Conservation (phyloP, 169 alveolate genomes). For the Cryptosporidium parvum region DNA sequence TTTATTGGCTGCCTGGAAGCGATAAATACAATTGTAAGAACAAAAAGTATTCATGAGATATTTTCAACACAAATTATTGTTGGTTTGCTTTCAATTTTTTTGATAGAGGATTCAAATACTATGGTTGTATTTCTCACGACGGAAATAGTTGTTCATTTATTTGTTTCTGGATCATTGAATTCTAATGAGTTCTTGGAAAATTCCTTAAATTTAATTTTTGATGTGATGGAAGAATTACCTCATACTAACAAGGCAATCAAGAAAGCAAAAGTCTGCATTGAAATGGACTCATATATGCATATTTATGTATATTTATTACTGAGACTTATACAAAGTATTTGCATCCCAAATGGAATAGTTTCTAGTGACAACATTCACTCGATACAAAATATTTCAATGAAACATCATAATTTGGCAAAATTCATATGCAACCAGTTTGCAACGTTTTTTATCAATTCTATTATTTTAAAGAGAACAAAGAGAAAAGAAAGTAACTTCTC, state of each 20-base stretch:
- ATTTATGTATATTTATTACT: conserved; percentile 28
- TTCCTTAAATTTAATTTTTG: conserved; percentile 22
- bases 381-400: conserved; percentile 18
- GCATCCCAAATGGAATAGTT: conserved; percentile 46
- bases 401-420: conserved; percentile 17
- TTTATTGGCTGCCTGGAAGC: conserved; percentile 27
- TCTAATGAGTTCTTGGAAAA: conserved; percentile 40
- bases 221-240: conserved; percentile 40
- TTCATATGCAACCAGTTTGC: conserved; percentile 60
- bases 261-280: conserved; percentile 35
- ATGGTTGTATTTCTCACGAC: background rate
- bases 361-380: background rate
- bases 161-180: conserved; percentile 27
- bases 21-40: background rate
- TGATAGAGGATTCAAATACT: conserved; percentile 15
- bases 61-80: conserved; percentile 33
- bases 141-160: conserved; percentile 53
- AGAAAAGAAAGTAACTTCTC: conserved; percentile 23
- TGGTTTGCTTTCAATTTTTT: conserved; percentile 30
- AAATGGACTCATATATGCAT: conserved; percentile 28
- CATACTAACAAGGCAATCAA: conserved; percentile 29
- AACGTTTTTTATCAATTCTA: conserved; percentile 23
- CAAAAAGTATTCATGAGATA: conserved; percentile 6
- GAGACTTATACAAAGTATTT: conserved; percentile 44
- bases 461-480: conserved; percentile 21